Evolutionary conservation across 1,284 basidiomycete genomes (phyloP).

Genomic region (Wallemia hederae): DNA sequence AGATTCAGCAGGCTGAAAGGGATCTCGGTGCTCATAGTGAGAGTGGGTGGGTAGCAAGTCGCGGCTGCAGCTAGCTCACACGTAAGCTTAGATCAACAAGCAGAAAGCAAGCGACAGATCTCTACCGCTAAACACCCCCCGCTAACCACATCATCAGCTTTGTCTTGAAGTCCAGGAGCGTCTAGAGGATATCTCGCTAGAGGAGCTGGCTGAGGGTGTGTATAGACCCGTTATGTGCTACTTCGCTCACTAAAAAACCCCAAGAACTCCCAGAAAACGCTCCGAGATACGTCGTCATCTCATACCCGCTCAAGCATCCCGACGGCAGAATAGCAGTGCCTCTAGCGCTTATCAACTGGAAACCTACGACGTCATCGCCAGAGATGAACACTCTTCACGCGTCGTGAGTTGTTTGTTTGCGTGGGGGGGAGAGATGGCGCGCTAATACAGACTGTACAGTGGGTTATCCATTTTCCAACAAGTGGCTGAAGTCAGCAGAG

Average conservation of each 20-base stretch:
- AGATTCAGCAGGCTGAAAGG: conserved; percentile 41
- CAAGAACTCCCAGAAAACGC: conserved; percentile 67
- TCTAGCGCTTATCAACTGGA: conserved; percentile 60
- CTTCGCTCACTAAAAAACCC: not conserved
- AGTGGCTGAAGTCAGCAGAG: conserved; percentile 15
- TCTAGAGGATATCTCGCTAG: conserved; percentile 40
- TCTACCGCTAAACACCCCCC: not conserved
- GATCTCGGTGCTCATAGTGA: conserved; percentile 34
- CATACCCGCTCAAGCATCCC: conserved; percentile 46
- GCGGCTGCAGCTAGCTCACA: not conserved
- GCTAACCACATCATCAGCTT: conserved; percentile 18
- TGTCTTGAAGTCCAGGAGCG: conserved; percentile 53
- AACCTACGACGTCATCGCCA: conserved; percentile 40
- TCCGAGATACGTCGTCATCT: conserved; percentile 58
- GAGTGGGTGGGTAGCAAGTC: conserved; percentile 9
- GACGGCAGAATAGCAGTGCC: conserved; percentile 69
- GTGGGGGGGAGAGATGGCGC: too few species aligned
- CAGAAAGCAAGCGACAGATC: not conserved
- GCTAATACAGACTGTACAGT: too few species aligned
- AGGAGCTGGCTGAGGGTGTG: conserved; percentile 54
- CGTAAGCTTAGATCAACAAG: not conserved
- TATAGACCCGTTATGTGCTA: not conserved
- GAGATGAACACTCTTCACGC: conserved; percentile 53
- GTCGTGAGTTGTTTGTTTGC: conserved; percentile 28
- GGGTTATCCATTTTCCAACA: not conserved